Conservation (phyloP, 1,139 yeast species). For the Scheffersomyces cryptocercus region DNA sequence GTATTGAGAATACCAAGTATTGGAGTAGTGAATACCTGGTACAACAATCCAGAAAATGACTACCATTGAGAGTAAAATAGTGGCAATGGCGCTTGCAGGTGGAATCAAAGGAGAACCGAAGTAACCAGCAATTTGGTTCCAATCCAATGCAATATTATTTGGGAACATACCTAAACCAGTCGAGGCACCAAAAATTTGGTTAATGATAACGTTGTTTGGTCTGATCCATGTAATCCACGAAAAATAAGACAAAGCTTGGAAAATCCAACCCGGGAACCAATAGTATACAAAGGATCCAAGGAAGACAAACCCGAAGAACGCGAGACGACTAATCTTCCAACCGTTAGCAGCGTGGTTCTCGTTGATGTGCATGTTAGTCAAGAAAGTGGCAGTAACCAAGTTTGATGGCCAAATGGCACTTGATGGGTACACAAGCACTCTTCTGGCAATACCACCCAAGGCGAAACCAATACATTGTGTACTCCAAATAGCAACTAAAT, state of each 20-base stretch:
- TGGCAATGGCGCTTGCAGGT: slow-evolving; percentile 59
- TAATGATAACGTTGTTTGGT: slow-evolving; percentile 47
- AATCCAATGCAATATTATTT: slow-evolving; percentile 37
- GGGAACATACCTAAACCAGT: slow-evolving; percentile 69
- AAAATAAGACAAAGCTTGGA: slow-evolving; percentile 22
- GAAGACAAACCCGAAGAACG: slow-evolving; percentile 32
- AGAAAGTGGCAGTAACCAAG: slow-evolving; percentile 46
- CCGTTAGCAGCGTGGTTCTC: slow-evolving; percentile 55
- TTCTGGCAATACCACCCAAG: slow-evolving; percentile 59
- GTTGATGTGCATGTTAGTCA: slow-evolving; percentile 62
- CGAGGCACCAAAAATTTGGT: slow-evolving; percentile 61
- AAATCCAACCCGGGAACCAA: slow-evolving; percentile 44
- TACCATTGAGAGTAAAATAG: slow-evolving; percentile 37
- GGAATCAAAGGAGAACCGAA: slow-evolving; percentile 68
- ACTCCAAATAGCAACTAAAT: slow-evolving; percentile 50
- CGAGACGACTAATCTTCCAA: slow-evolving; percentile 41
- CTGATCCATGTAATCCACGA: slow-evolving; percentile 34
- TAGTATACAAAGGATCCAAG: slow-evolving; percentile 34
- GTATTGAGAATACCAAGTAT: slow-evolving; percentile 46
- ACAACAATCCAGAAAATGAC: slow-evolving; percentile 42
- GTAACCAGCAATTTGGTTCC: slow-evolving; percentile 54
- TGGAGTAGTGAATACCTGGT: slow-evolving; percentile 44
- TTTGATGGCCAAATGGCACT: slow-evolving; percentile 69
- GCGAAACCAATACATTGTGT: slow-evolving; percentile 68
- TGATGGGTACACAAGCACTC: slow-evolving; percentile 61